These are phyloP conservation scores for Penicillium alfredii DNA, from an alignment of 495 filamentous ascomycete genomes.

Conservation along the genomic window DNA sequence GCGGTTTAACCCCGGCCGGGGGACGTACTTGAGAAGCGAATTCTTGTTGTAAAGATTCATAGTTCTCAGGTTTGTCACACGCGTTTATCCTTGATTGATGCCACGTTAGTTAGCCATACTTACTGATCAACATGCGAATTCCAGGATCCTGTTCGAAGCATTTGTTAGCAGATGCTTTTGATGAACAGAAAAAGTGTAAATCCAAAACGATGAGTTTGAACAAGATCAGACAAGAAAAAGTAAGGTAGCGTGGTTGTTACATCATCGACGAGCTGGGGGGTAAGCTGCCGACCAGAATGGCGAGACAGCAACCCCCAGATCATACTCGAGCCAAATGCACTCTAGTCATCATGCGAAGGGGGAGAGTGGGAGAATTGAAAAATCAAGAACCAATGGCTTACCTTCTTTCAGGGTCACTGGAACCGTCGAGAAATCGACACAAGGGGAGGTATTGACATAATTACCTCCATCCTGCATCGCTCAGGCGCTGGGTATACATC, in stretches of 20 bases:
- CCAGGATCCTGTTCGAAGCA: slow-evolving; percentile 3
- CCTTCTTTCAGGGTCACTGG: slow-evolving; percentile 17
- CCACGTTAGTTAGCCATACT: slow-evolving; percentile 27
- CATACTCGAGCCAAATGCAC: slow-evolving; percentile 99
- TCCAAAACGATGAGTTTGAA: slow-evolving; percentile 7
- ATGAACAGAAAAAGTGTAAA: slow-evolving; percentile 6
- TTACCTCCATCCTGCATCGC: slow-evolving; percentile 94
- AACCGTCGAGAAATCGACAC: slow-evolving; percentile 7
- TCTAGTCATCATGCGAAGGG: slow-evolving; percentile 87
- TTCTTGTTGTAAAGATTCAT: slow-evolving; percentile 66
- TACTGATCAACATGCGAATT: not conserved
- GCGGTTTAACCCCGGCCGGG: slow-evolving; percentile 30
- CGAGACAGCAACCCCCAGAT: slow-evolving; percentile 32
- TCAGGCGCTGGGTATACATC: slow-evolving; percentile 91
- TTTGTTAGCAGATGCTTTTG: slow-evolving; percentile 12
- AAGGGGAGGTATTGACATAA: slow-evolving; percentile 14
- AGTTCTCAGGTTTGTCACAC: slow-evolving; percentile 84
- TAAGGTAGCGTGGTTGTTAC: slow-evolving; percentile 97
- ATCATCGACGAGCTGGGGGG: slow-evolving; percentile 68
- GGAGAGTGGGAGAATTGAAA: slow-evolving; percentile 12
- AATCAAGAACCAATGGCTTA: slow-evolving; percentile 22
- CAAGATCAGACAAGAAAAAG: slow-evolving; percentile 71
- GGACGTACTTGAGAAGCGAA: slow-evolving; percentile 65
- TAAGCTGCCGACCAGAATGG: slow-evolving; percentile 50
- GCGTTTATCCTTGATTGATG: slow-evolving; percentile 70